These are phyloP conservation scores for Heterobasidion occidentale DNA, from an alignment of 1,284 basidiomycete genomes.

Conservation along the genomic window DNA sequence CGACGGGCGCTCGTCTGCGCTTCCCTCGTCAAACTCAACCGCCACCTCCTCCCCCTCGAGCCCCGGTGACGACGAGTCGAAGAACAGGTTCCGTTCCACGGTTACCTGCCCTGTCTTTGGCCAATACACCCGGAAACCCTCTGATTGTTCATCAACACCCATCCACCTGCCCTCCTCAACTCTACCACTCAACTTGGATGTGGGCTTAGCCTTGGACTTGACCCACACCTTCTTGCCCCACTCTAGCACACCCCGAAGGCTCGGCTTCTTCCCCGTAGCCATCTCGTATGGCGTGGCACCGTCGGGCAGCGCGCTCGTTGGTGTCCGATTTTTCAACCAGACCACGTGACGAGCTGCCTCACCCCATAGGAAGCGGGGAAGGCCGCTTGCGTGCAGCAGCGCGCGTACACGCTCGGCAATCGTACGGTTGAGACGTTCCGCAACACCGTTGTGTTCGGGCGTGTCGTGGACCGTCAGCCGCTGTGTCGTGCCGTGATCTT, in stretches of 20 bases:
- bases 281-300: neutral
- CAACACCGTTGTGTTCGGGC: conserved; percentile 25
- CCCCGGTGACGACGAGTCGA: no score
- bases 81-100: no score
- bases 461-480: conserved; percentile 27
- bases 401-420: neutral
- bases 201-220: conserved; percentile 1
- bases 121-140: no score
- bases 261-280: neutral
- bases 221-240: conserved; percentile 10
- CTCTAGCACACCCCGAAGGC: conserved; percentile 1
- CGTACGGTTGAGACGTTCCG: conserved; percentile 25
- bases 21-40: no score
- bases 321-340: conserved; percentile 25
- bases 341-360: conserved; percentile 8
- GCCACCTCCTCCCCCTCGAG: no score
- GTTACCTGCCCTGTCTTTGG: no score
- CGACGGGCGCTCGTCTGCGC: no score
- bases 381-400: conserved; percentile 12
- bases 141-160: conserved; percentile 11
- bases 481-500: conserved; percentile 19
- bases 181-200: conserved; percentile 19
- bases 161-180: conserved; percentile 21
- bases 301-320: conserved; percentile 16
- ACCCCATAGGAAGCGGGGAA: conserved; percentile 12